phyloP scores from a whole-genome alignment of 2,329 filamentous ascomycete species.

The Colletotrichum plurivorum region DNA sequence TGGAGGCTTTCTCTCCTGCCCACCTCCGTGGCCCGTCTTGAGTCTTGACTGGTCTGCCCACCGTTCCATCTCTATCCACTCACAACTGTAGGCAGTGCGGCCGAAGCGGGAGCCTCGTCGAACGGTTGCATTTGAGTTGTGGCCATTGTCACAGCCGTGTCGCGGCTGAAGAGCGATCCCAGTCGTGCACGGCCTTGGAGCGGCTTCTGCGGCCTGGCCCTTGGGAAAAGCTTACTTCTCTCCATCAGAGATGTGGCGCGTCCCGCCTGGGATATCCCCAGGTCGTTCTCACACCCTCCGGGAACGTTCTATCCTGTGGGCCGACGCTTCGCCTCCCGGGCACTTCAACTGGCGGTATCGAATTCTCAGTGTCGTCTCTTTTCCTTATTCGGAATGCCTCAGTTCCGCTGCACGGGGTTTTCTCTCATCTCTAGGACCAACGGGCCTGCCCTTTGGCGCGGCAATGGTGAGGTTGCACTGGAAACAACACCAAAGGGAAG shows the following conservation, averaged over 20 bases:
- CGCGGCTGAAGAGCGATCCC: constrained; percentile 22
- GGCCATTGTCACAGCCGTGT: constrained; percentile 38
- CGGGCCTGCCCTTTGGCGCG: background rate
- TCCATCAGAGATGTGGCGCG: background rate
- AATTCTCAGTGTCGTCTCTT: constrained; percentile 3
- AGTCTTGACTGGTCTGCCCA: too few species aligned
- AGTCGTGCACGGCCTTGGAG: constrained; percentile 14
- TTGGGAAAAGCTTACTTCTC: constrained; percentile 5
- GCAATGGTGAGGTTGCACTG: background rate
- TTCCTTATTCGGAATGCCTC: constrained; percentile 11
- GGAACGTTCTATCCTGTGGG: background rate
- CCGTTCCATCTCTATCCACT: background rate
- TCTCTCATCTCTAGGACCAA: constrained; percentile 8
- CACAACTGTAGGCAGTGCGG: background rate
- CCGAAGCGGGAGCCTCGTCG: constrained; percentile 2
- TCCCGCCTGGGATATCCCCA: background rate
- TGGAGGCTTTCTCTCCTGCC: background rate
- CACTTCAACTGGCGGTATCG: constrained; percentile 21
- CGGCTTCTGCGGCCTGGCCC: background rate
- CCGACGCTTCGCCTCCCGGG: constrained; percentile 1
- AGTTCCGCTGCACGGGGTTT: constrained; percentile 12
- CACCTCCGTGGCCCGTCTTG: background rate
- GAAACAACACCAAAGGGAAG: background rate
- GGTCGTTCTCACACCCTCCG: background rate
- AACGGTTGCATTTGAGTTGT: constrained; percentile 28